phyloP scores from a whole-genome alignment of 225 moss, liverwort and hornwort genomes.

The Pleurozium schreberi region DNA sequence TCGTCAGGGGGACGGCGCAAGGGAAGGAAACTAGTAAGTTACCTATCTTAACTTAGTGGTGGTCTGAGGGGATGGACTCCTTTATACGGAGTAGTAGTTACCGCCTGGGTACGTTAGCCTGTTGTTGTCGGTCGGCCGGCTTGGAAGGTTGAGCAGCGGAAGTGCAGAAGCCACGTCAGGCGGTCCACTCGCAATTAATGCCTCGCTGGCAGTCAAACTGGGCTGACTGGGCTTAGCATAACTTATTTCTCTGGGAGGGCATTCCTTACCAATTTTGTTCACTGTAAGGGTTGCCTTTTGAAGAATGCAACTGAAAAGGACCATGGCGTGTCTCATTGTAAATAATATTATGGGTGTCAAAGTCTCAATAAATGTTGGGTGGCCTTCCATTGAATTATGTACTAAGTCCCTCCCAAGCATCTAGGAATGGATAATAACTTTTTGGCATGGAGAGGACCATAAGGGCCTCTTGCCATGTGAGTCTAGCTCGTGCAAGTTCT shows the following conservation, averaged over 20 bases:
- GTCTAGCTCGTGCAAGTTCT: no score
- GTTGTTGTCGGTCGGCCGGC: background rate
- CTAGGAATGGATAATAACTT: background rate
- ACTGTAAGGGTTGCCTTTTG: background rate
- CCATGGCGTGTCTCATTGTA: background rate
- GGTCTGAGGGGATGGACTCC: background rate
- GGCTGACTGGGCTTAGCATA: background rate
- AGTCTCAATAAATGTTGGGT: background rate
- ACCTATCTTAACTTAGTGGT: no score
- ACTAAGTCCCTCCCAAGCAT: background rate
- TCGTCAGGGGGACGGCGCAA: background rate
- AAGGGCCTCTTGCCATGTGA: no score
- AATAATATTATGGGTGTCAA: background rate
- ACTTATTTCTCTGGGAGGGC: no score
- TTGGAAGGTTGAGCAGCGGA: background rate
- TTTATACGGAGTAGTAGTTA: background rate
- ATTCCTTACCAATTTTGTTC: background rate
- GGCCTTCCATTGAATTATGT: no score
- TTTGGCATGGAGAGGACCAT: fast-evolving
- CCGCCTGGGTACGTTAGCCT: background rate
- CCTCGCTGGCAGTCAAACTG: no score
- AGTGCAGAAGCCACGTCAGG: background rate
- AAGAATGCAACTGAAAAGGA: background rate
- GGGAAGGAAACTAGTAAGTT: background rate
- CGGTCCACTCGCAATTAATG: background rate